These are phyloP conservation scores for Ophiosphaerella narmari DNA, from an alignment of 2,329 filamentous ascomycete genomes.

Conservation along the genomic window DNA sequence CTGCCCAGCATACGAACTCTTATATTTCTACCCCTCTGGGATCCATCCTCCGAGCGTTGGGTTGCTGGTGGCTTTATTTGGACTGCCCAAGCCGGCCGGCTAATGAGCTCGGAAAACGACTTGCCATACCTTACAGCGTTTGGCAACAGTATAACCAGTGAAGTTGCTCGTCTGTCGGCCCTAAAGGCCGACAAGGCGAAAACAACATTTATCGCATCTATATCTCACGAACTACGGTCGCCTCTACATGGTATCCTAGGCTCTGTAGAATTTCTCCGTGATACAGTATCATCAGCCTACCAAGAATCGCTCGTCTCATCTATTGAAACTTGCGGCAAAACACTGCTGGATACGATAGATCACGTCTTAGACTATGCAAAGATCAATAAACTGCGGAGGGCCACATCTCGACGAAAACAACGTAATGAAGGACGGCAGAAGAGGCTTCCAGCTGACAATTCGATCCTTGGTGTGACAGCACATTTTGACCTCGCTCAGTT, in stretches of 20 bases:
- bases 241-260: slow-evolving; percentile 66
- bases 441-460: slow-evolving; percentile 32
- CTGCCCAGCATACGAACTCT: slow-evolving; percentile 42
- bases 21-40: slow-evolving; percentile 45
- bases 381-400: slow-evolving; percentile 41
- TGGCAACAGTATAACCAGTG: slow-evolving; percentile 40
- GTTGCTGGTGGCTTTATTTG: slow-evolving; percentile 41
- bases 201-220: slow-evolving; percentile 49
- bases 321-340: slow-evolving; percentile 44
- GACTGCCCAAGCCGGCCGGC: slow-evolving; percentile 33
- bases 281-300: slow-evolving; percentile 34
- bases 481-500: slow-evolving; percentile 37
- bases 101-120: slow-evolving; percentile 40
- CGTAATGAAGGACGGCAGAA: slow-evolving; percentile 25
- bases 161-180: slow-evolving; percentile 37
- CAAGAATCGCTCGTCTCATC: slow-evolving; percentile 49
- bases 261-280: slow-evolving; percentile 38
- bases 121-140: slow-evolving; percentile 42
- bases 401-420: slow-evolving; percentile 19
- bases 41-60: slow-evolving; percentile 40
- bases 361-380: slow-evolving; percentile 46
- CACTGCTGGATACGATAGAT: slow-evolving; percentile 48
- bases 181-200: slow-evolving; percentile 43
- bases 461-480: slow-evolving; percentile 36
- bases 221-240: slow-evolving; percentile 57